phyloP scores from a whole-genome alignment of 768 basidiomycete species.

The Amanita fuliginea region DNA sequence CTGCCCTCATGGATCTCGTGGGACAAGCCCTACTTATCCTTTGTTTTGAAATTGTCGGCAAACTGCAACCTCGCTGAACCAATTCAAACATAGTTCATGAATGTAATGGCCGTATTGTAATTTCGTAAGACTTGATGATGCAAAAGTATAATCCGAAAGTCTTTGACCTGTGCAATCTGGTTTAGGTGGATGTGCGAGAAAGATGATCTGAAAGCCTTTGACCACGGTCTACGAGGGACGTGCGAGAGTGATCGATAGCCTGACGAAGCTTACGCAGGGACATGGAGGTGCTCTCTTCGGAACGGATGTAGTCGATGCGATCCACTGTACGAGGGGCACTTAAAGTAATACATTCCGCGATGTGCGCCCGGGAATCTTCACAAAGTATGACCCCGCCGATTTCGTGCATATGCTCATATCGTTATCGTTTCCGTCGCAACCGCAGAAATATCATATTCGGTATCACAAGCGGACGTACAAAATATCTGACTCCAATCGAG shows the following conservation, averaged over 20 bases:
- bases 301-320: not conserved
- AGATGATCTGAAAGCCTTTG: slow-evolving; percentile 16
- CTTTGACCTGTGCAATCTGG: too few relatives aligned
- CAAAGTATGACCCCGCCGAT: not conserved
- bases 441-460: too few relatives aligned
- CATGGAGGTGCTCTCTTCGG: slow-evolving; percentile 6
- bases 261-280: slow-evolving; percentile 28
- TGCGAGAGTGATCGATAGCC: slow-evolving; percentile 18
- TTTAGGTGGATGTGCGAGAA: too few relatives aligned
- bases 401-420: not conserved
- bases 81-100: not conserved
- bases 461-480: too few relatives aligned
- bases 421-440: too few relatives aligned
- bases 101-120: not conserved
- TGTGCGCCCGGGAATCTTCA: not conserved
- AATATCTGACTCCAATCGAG: too few relatives aligned
- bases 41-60: slow-evolving; percentile 4
- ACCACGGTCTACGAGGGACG: slow-evolving; percentile 64
- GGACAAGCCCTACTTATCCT: slow-evolving; percentile 5
- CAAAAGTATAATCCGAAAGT: slow-evolving; percentile 2
- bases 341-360: not conserved
- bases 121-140: not conserved
- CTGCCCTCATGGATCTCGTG: slow-evolving; percentile 35
- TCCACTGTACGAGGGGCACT: too few relatives aligned
- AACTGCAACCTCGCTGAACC: not conserved